A percentile compares a stretch with the other conserved stretches of the same genome.
Conservation (phyloP, 495 filamentous ascomycete species). For the Aspergillus mulundensis region DNA sequence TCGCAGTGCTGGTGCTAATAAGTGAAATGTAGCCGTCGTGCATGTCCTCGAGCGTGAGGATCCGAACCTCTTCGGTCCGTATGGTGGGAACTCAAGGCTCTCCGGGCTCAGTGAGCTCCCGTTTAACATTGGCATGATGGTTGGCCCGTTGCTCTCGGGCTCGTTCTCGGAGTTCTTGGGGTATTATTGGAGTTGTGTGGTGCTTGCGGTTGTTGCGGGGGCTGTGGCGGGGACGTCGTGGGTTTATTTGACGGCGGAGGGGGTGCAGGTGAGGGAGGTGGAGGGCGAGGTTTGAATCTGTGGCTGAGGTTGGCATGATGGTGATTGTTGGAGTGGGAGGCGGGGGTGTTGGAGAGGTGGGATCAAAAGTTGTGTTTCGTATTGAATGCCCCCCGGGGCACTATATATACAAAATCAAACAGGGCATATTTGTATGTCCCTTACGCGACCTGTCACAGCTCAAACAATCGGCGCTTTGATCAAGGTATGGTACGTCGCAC, state of each 20-base stretch:
- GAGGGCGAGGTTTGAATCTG: slow-evolving; percentile 31
- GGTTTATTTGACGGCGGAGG: slow-evolving; percentile 5
- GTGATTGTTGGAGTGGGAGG: too few relatives aligned
- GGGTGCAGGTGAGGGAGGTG: slow-evolving; percentile 26
- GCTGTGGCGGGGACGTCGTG: background rate
- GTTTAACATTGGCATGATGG: slow-evolving; percentile 22
- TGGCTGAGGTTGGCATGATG: too few relatives aligned
- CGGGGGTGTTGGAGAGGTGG: too few relatives aligned
- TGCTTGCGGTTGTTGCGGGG: background rate
- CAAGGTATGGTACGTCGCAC: too few relatives aligned
- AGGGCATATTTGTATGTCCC: too few relatives aligned
- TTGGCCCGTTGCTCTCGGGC: slow-evolving; percentile 27
- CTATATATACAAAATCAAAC: too few relatives aligned
- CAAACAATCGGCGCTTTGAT: too few relatives aligned
- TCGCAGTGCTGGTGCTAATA: too few relatives aligned
- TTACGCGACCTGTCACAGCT: too few relatives aligned
- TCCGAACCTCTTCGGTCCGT: slow-evolving; percentile 18
- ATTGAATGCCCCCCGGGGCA: too few relatives aligned
- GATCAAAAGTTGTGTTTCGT: too few relatives aligned
- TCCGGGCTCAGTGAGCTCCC: slow-evolving; percentile 24
- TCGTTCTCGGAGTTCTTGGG: slow-evolving; percentile 22
- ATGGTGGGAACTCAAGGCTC: slow-evolving; percentile 23
- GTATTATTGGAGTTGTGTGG: slow-evolving; percentile 21
- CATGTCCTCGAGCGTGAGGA: slow-evolving; percentile 15
- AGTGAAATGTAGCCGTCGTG: slow-evolving; percentile 12